phyloP scores from a whole-genome alignment of 768 basidiomycete species.

The Collybia nuda region DNA sequence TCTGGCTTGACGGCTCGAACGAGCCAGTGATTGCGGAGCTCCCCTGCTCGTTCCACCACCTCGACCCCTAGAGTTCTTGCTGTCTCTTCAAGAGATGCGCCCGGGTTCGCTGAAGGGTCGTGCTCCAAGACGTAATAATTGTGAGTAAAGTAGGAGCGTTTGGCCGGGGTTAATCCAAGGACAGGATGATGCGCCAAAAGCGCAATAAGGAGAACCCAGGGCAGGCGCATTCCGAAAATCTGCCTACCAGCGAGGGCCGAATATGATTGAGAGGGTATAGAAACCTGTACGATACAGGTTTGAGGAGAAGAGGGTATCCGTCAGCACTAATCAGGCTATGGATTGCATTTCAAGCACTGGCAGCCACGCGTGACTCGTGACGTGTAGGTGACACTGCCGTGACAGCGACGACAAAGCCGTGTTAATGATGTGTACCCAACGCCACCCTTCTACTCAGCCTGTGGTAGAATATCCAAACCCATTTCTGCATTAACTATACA shows the following conservation, averaged over 20 bases:
- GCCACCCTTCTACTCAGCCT: too few species aligned
- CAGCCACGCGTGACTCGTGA: not conserved
- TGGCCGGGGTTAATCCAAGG: constrained; percentile 38
- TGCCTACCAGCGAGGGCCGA: constrained; percentile 3
- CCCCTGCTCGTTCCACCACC: constrained; percentile 85
- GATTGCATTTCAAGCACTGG: too few species aligned
- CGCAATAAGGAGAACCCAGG: constrained; percentile 26
- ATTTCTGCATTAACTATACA: too few species aligned
- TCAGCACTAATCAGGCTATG: too few species aligned
- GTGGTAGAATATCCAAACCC: too few species aligned
- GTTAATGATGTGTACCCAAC: too few species aligned
- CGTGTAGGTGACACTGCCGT: not conserved
- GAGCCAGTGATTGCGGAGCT: constrained; percentile 81
- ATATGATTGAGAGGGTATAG: constrained; percentile 2
- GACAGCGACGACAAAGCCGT: not conserved
- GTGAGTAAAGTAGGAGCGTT: constrained; percentile 58
- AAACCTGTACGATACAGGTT: not conserved
- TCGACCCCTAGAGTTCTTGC: constrained; percentile 82
- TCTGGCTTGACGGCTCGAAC: constrained; percentile 55
- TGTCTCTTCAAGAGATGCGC: constrained; percentile 56
- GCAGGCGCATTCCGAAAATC: constrained; percentile 24
- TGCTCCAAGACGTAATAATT: constrained; percentile 85
- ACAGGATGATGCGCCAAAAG: constrained; percentile 27
- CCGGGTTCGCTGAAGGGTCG: constrained; percentile 36
- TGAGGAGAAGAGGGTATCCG: too few species aligned